Percentiles rank a stretch among this genome's conserved stretches.
These are phyloP conservation scores for Scedosporium boydii DNA, from an alignment of 2,329 filamentous ascomycete species.

Conservation along the genomic window DNA sequence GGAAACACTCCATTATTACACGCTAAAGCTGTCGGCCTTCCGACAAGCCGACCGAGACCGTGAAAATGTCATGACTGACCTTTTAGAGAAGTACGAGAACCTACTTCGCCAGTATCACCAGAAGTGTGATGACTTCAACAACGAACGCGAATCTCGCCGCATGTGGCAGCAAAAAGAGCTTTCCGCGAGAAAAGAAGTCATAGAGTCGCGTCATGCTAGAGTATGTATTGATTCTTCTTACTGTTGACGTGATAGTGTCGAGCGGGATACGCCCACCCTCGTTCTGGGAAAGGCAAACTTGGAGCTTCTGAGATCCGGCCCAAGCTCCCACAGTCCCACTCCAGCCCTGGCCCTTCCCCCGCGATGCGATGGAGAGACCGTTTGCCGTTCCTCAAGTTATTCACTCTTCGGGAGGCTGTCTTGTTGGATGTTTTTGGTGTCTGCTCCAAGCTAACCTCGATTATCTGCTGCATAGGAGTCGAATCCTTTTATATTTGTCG, in stretches of 20 bases:
- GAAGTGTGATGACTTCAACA: constrained; percentile 13
- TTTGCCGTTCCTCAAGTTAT: too few relatives aligned
- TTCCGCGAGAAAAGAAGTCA: constrained; percentile 3
- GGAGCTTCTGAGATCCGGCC: too few relatives aligned
- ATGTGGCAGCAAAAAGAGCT: constrained; percentile 12
- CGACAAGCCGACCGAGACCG: constrained; percentile 5
- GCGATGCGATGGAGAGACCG: too few relatives aligned
- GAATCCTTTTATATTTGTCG: constrained; percentile 21
- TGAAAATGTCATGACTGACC: constrained; percentile 4
- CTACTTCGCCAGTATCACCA: constrained; percentile 6
- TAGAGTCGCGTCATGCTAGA: constrained; percentile 8
- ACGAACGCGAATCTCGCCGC: constrained; percentile 13
- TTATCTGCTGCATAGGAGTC: constrained; percentile 16
- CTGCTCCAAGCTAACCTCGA: neutral
- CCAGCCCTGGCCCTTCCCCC: too few relatives aligned
- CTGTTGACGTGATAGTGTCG: too few relatives aligned
- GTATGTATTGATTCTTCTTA: constrained; percentile 5
- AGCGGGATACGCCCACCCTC: too few relatives aligned
- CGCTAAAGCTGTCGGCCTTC: constrained; percentile 1
- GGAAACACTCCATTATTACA: neutral
- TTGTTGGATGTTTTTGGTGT: neutral
- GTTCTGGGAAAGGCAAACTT: neutral
- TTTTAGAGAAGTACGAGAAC: constrained; percentile 5
- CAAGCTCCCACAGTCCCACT: too few relatives aligned
- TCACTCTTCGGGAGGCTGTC: too few relatives aligned